Conservation (phyloP, 2,329 filamentous ascomycete genomes). For the Blastomyces emzantsi region DNA sequence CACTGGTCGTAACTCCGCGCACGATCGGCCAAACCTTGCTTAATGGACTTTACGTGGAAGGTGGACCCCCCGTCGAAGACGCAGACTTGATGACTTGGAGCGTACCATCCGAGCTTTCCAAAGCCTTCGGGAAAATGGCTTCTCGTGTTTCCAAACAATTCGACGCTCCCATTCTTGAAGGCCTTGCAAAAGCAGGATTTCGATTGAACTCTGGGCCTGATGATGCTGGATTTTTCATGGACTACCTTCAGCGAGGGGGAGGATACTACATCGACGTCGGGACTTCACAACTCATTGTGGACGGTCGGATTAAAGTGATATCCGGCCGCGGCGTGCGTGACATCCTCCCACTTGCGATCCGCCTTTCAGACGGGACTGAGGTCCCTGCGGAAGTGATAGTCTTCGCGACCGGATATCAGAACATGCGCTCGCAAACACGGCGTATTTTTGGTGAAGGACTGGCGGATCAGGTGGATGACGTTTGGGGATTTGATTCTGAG, state of each 20-base stretch:
- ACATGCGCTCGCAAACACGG: not conserved
- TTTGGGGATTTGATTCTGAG: constrained; percentile 55
- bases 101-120: not conserved
- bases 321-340: constrained; percentile 21
- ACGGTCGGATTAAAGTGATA: constrained; percentile 56
- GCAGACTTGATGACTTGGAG: constrained; percentile 42
- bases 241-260: constrained; percentile 43
- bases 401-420: not conserved
- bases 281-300: constrained; percentile 44
- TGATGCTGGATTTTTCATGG: constrained; percentile 27
- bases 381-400: constrained; percentile 40
- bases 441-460: constrained; percentile 41
- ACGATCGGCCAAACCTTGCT: constrained; percentile 39
- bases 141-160: constrained; percentile 39
- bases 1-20: constrained; percentile 42
- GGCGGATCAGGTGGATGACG: constrained; percentile 46
- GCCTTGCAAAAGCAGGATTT: constrained; percentile 42
- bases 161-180: constrained; percentile 28
- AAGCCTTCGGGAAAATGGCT: constrained; percentile 26
- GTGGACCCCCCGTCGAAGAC: constrained; percentile 41
- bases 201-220: constrained; percentile 29
- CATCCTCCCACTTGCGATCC: not conserved
- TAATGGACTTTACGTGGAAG: constrained; percentile 40
- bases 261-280: constrained; percentile 55
- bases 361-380: constrained; percentile 27